Conservation (phyloP, 768 basidiomycete species). For the Russula dissimulans region DNA sequence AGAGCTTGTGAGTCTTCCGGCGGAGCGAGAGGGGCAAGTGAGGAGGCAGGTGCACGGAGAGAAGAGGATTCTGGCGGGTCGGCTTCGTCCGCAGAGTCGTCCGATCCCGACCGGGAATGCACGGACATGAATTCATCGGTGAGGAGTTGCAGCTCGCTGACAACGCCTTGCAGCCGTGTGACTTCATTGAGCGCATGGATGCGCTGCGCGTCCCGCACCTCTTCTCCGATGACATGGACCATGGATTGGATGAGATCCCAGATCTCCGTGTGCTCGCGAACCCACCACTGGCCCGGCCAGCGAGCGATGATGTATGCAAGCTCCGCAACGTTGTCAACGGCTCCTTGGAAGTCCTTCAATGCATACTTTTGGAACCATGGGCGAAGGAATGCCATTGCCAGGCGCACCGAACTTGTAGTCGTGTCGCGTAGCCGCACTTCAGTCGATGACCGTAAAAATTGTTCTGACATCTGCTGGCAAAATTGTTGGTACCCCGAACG, state of each 20-base stretch:
- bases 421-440: slow-evolving; percentile 57
- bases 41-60: slow-evolving; percentile 1
- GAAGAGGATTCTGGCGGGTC: not conserved
- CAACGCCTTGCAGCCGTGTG: slow-evolving; percentile 38
- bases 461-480: slow-evolving; percentile 58
- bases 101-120: slow-evolving; percentile 21
- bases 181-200: slow-evolving; percentile 39
- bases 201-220: slow-evolving; percentile 44
- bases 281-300: slow-evolving; percentile 67
- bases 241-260: slow-evolving; percentile 49
- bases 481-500: slow-evolving; percentile 60
- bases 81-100: slow-evolving; percentile 14
- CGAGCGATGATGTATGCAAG: slow-evolving; percentile 29
- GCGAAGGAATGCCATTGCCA: slow-evolving; percentile 57
- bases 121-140: slow-evolving; percentile 31
- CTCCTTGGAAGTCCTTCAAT: slow-evolving; percentile 30
- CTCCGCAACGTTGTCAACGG: slow-evolving; percentile 31
- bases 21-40: slow-evolving; percentile 18
- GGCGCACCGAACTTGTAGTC: slow-evolving; percentile 55
- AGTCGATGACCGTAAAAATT: slow-evolving; percentile 45
- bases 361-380: slow-evolving; percentile 58
- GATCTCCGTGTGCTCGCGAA: slow-evolving; percentile 53
- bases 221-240: slow-evolving; percentile 53
- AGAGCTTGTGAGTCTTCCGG: slow-evolving; percentile 11
- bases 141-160: slow-evolving; percentile 41